Base-by-base conservation (phyloP, 1,284 basidiomycete species). In the Afroboletus lepidellus region DNA sequence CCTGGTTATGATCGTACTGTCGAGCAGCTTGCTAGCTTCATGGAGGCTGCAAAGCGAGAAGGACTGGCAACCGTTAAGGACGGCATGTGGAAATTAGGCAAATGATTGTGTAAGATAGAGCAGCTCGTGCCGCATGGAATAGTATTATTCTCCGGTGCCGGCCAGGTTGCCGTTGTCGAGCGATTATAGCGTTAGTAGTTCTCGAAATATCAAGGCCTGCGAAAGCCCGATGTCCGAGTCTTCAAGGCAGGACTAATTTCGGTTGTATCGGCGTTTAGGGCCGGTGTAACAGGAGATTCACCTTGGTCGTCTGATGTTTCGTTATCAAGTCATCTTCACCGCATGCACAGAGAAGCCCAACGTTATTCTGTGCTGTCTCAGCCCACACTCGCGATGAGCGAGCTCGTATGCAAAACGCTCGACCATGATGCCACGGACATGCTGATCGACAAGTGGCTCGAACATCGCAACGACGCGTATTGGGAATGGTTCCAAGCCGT, bases 391-490 rank as follows among this genome's bases (percentile, higher is more conserved):
- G 76, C 77, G 34, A 87, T 85, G 81, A 83, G 82, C 58, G 86
- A 87, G 72, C 83, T 88, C 46, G 79, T 87, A 48, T 82, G 84
- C 69, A 86, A 85, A 49, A 85, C 83, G 16, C 77, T 88, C 50
- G 83, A 86, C 68, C 82, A 85, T 70, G 83, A 86, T 58, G 77
- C 81, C 20, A 85, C 85, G 2, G 84, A 86, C 72, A 77, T 82
- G 70, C 79, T 88, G 59, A 87, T 88, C 71, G 85, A 88, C 76
- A 85, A 83, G 69, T 88, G 85, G 85, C 81, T 88, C 43, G 84
- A 87, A 64, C 84, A 87, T 62, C 79, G 79, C 61, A 82, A 85
- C 57, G 83, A 87, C 70, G 76, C 81, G 47, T 87, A 88, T 64
- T 79, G 81, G 67, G 84, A 87, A 53, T 88, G 86, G 85, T 87